Evolutionary conservation across 768 basidiomycete genomes (phyloP).

Genomic region (Clathrus columnatus): DNA sequence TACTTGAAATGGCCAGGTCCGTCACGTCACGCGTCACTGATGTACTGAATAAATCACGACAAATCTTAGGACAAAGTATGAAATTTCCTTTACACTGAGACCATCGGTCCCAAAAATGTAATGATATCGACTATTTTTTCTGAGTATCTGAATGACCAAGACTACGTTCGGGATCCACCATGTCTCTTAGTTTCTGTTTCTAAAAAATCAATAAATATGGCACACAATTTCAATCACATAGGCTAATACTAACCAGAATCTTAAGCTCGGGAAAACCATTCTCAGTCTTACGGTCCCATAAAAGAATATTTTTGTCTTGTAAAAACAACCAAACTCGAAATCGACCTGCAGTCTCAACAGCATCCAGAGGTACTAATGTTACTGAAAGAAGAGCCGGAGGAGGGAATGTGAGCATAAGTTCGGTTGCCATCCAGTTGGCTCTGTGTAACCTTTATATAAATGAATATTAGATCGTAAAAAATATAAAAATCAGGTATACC

Average conservation of each 20-base stretch:
- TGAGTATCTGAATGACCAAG: constrained; percentile 83
- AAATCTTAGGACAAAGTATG: no score
- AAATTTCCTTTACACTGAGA: no score
- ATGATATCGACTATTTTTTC: constrained; percentile 14
- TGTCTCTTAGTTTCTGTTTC: constrained; percentile 86
- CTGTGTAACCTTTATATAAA: constrained; percentile 76
- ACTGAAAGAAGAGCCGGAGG: constrained; percentile 62
- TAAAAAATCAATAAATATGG: constrained; percentile 24
- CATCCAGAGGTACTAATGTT: constrained; percentile 62
- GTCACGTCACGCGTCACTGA: constrained; percentile 4
- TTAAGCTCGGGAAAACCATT: constrained; percentile 92
- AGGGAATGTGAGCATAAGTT: constrained; percentile 85
- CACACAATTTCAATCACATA: neutral
- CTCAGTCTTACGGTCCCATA: constrained; percentile 89
- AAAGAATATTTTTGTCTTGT: constrained; percentile 26
- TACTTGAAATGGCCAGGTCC: neutral
- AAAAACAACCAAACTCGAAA: constrained; percentile 82
- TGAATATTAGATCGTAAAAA: constrained; percentile 5
- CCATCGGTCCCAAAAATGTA: no score
- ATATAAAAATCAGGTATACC: neutral
- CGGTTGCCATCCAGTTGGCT: constrained; percentile 90
- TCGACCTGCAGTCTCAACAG: constrained; percentile 78
- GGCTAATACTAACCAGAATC: constrained; percentile 48
- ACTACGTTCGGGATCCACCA: constrained; percentile 69
- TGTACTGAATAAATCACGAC: neutral